Percentiles rank a stretch among this genome's conserved stretches.
phyloP scores from a whole-genome alignment of 805 yeast genomes.

The Cyberlindnera bimundalis region DNA sequence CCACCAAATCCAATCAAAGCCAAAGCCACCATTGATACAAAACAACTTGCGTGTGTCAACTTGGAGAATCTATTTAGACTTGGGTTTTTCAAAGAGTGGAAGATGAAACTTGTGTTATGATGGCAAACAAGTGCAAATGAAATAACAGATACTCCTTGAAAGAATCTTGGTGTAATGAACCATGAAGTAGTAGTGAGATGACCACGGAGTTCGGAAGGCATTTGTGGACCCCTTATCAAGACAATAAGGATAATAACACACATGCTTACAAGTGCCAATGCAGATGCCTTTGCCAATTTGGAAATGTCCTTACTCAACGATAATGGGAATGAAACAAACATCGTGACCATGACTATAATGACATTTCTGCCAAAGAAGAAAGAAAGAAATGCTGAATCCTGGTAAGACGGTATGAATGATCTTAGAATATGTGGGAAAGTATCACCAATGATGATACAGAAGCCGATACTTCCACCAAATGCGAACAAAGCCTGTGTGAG shows the following conservation, averaged over 20 bases:
- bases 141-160: constrained; percentile 91
- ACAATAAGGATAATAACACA: constrained; percentile 70
- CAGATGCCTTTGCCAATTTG: constrained; percentile 80
- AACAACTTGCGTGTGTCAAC: constrained; percentile 81
- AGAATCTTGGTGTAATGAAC: constrained; percentile 60
- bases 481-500: constrained; percentile 86
- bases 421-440: constrained; percentile 87
- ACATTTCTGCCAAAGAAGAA: constrained; percentile 63
- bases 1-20: constrained; percentile 78
- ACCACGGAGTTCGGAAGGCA: constrained; percentile 47
- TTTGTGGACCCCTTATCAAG: constrained; percentile 65
- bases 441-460: constrained; percentile 92
- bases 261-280: constrained; percentile 85
- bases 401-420: constrained; percentile 51
- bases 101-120: constrained; percentile 88
- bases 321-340: constrained; percentile 76
- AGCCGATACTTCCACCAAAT: constrained; percentile 91
- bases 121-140: constrained; percentile 96
- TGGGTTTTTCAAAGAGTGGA: constrained; percentile 75
- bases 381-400: constrained; percentile 36
- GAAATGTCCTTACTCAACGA: constrained; percentile 80
- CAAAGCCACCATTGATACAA: constrained; percentile 77
- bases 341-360: constrained; percentile 67
- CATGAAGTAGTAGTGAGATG: constrained; percentile 40
- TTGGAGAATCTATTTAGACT: constrained; percentile 69